Evolutionary conservation across 306 rosid genomes (phyloP).

Genomic region (Castanea mollissima): DNA sequence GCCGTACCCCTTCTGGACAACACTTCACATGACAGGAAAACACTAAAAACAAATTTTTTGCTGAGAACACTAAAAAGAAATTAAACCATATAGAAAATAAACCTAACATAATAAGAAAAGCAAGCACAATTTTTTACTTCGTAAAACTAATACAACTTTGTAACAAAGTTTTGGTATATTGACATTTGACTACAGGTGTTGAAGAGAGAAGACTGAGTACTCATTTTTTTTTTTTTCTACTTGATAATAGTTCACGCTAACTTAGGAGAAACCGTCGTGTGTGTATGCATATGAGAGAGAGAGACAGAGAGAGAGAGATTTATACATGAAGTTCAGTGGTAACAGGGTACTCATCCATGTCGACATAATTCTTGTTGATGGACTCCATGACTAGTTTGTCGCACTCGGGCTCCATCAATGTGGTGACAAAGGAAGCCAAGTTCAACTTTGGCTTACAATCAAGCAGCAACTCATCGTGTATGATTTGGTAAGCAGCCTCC

Average conservation of each 20-base stretch:
- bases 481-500: slow-evolving; percentile 55
- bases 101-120: too few relatives aligned
- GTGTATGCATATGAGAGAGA: too few relatives aligned
- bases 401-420: slow-evolving; percentile 79
- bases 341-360: slow-evolving; percentile 78
- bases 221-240: background rate
- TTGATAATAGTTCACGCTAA: background rate
- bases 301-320: background rate
- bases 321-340: slow-evolving; percentile 72
- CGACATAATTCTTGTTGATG: slow-evolving; percentile 70
- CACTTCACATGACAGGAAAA: too few relatives aligned
- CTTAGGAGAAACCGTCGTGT: background rate
- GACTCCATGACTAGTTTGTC: slow-evolving; percentile 72
- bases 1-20: too few relatives aligned
- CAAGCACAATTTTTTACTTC: too few relatives aligned
- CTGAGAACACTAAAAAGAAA: too few relatives aligned
- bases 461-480: slow-evolving; percentile 58
- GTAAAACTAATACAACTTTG: too few relatives aligned
- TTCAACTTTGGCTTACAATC: slow-evolving; percentile 67
- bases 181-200: background rate
- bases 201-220: background rate
- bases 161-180: too few relatives aligned
- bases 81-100: too few relatives aligned
- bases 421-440: slow-evolving; percentile 80
- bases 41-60: too few relatives aligned